Evolutionary conservation across 345 rosid species (phyloP).

Genomic region (Salix arbutifolia): DNA sequence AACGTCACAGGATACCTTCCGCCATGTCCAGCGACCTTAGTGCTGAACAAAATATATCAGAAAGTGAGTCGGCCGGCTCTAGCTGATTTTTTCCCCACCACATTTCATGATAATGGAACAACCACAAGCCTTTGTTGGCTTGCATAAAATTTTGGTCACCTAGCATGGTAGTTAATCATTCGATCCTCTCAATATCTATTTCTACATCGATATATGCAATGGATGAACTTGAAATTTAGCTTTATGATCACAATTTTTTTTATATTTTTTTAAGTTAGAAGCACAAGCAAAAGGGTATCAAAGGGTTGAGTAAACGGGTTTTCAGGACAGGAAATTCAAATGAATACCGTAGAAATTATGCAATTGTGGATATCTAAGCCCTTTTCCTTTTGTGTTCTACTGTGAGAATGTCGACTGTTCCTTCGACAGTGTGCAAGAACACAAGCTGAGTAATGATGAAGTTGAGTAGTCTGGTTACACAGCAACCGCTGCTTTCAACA

Average conservation of each 20-base stretch:
- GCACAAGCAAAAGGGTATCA: neutral
- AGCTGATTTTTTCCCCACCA: neutral
- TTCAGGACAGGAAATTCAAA: neutral
- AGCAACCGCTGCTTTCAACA: neutral
- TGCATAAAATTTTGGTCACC: too few species aligned
- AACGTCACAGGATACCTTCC: slow-evolving; percentile 73
- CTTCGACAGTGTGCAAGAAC: neutral
- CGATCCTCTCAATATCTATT: too few species aligned
- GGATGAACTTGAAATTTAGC: too few species aligned
- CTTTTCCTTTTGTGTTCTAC: neutral
- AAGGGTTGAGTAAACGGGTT: neutral
- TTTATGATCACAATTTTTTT: too few species aligned
- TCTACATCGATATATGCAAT: too few species aligned
- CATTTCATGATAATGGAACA: neutral
- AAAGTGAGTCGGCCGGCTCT: slow-evolving; percentile 9
- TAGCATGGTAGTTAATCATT: too few species aligned
- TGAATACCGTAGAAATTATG: neutral
- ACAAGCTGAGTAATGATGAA: neutral
- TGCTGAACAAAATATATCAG: slow-evolving; percentile 21
- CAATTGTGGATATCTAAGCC: neutral
- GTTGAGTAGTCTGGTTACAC: neutral
- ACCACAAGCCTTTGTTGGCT: too few species aligned
- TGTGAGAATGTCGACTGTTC: neutral
- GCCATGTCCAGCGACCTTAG: slow-evolving; percentile 53
- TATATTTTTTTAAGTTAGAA: too few species aligned